Evolutionary conservation across 176 grass and related monocot genomes (phyloP).

Genomic region (Aegilops sharonensis): DNA sequence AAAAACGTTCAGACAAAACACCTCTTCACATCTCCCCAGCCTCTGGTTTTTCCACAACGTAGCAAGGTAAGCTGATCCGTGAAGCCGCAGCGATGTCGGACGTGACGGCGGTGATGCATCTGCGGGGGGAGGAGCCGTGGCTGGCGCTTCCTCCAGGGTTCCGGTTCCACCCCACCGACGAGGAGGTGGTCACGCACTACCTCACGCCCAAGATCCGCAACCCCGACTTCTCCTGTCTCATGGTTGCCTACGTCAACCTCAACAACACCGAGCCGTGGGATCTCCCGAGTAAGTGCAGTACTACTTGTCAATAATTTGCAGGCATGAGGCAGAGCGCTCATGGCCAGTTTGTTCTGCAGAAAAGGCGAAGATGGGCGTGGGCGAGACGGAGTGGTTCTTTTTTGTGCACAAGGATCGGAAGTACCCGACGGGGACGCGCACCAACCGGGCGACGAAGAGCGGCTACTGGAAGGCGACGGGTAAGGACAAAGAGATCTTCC

Average conservation of each 20-base stretch:
- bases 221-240: conserved; percentile 40
- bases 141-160: conserved; percentile 76
- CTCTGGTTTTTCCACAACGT: neutral
- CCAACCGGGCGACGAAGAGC: conserved; percentile 70
- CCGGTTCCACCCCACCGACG: conserved; percentile 90
- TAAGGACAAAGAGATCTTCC: conserved; percentile 85
- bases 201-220: conserved; percentile 49
- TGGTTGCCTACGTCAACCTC: conserved; percentile 74
- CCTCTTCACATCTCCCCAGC: too few relatives aligned
- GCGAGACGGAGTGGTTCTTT: conserved; percentile 88
- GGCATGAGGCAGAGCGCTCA: neutral
- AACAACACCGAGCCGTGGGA: conserved; percentile 97
- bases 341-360: conserved; percentile 20
- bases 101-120: conserved; percentile 28
- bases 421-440: conserved; percentile 87
- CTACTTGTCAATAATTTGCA: neutral
- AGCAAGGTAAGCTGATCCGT: too few relatives aligned
- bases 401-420: conserved; percentile 86
- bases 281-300: conserved; percentile 58
- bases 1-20: neutral
- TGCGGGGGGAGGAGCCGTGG: conserved; percentile 8
- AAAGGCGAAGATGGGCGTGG: conserved; percentile 60
- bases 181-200: conserved; percentile 73
- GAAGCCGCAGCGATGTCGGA: conserved; percentile 18
- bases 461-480: conserved; percentile 99